A percentile compares a stretch with the other conserved stretches of the same genome.
Conservation (phyloP, 1,284 basidiomycete species). For the Trichosporon sp. region DNA sequence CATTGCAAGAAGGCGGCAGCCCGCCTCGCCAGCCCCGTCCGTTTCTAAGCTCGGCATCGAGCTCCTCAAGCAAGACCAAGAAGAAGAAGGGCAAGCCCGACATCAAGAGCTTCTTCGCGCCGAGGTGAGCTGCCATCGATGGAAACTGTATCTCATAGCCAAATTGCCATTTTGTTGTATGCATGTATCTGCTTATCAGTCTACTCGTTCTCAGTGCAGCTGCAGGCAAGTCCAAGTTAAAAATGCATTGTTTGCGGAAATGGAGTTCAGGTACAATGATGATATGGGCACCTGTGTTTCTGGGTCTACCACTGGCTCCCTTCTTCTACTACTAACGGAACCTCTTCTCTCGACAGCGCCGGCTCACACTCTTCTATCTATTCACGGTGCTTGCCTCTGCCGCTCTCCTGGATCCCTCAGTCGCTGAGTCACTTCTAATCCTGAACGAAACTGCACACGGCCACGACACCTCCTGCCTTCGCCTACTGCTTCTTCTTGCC, state of each 20-base stretch:
- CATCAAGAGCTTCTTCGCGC: conserved; percentile 74
- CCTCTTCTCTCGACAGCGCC: not conserved
- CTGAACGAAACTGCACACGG: not conserved
- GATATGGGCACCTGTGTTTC: not conserved
- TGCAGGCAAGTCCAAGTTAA: conserved; percentile 2
- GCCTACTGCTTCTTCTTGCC: conserved; percentile 27
- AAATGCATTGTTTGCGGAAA: conserved; percentile 17
- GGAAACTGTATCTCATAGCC: not conserved
- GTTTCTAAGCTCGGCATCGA: not conserved
- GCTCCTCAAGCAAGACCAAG: conserved; percentile 31
- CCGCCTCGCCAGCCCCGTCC: conserved; percentile 2
- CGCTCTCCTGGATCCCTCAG: not conserved
- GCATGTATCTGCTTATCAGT: not conserved
- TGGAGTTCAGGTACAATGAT: conserved; percentile 17
- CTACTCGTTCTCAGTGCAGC: not conserved
- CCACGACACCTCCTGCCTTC: not conserved
- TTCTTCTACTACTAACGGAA: not conserved
- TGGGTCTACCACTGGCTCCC: conserved; percentile 1
- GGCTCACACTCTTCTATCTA: not conserved
- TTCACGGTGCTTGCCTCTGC: not conserved
- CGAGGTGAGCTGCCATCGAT: no score
- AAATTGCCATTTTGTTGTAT: not conserved
- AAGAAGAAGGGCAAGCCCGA: conserved; percentile 52
- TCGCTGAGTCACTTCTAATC: not conserved
- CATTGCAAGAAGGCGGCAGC: conserved; percentile 60